A percentile compares a stretch with the other conserved stretches of the same genome.
Conservation (phyloP, 371 early-diverging fungal genomes). For the Rhizopus sp. region DNA sequence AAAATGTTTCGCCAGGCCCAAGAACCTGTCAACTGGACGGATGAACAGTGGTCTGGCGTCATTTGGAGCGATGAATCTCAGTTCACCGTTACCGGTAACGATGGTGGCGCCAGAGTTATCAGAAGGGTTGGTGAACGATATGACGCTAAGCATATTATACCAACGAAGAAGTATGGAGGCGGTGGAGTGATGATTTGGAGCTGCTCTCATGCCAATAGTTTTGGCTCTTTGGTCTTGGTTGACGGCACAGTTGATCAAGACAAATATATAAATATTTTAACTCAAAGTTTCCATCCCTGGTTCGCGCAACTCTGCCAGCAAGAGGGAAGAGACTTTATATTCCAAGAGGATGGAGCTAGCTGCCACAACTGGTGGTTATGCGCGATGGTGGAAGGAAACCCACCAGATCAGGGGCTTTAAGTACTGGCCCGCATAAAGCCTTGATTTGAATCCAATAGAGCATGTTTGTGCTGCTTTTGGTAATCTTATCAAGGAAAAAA, state of each 20-base stretch:
- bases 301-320: not conserved
- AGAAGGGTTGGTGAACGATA: not conserved
- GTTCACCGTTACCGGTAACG: not conserved
- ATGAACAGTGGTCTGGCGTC: slow-evolving; percentile 8
- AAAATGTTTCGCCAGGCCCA: slow-evolving; percentile 1
- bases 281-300: not conserved
- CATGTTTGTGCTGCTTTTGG: too few relatives aligned
- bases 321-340: too few relatives aligned
- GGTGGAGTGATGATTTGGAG: slow-evolving; percentile 5
- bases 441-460: too few relatives aligned
- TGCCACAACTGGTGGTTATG: too few relatives aligned
- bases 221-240: slow-evolving; percentile 2
- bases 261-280: not conserved
- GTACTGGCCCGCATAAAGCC: too few relatives aligned
- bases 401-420: too few relatives aligned
- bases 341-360: too few relatives aligned
- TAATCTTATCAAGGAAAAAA: too few relatives aligned
- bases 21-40: slow-evolving; percentile 6
- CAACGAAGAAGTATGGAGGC: slow-evolving; percentile 1
- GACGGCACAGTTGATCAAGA: slow-evolving; percentile 4
- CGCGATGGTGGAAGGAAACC: too few relatives aligned
- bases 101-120: slow-evolving; percentile 1
- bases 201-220: not conserved
- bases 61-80: slow-evolving; percentile 20
- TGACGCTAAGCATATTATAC: not conserved